These are phyloP conservation scores for Alternaria consortialis DNA, from an alignment of 2,329 filamentous ascomycete species.

Conservation along the genomic window DNA sequence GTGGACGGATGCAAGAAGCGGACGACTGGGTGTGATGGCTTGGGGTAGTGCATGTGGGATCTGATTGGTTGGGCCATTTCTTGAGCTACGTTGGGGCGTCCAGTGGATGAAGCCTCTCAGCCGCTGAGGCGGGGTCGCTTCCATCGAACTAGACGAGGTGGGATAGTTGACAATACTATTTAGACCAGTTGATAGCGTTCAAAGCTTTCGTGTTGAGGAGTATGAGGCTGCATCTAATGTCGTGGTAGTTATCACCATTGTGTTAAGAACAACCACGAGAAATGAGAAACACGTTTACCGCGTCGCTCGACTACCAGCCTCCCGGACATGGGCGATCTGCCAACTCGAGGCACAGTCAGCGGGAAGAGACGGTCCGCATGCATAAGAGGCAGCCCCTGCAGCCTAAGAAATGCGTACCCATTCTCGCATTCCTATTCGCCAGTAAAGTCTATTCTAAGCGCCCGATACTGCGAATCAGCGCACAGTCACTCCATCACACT, in stretches of 20 bases:
- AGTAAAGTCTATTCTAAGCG: constrained; percentile 22
- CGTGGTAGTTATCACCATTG: background rate
- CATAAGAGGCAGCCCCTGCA: constrained; percentile 27
- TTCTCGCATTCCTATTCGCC: constrained; percentile 18
- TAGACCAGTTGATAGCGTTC: constrained; percentile 11
- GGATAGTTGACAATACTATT: constrained; percentile 7
- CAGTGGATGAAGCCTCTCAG: constrained; percentile 42
- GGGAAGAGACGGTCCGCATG: constrained; percentile 36
- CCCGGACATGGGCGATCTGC: constrained; percentile 18
- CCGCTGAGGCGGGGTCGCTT: constrained; percentile 46
- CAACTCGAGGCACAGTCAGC: constrained; percentile 33
- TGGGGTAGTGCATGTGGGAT: constrained; percentile 16
- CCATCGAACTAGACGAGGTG: constrained; percentile 19
- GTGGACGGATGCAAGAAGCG: constrained; percentile 31
- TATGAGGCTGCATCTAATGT: background rate
- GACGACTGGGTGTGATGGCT: constrained; percentile 36
- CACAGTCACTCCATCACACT: constrained; percentile 20
- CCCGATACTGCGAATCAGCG: constrained; percentile 19
- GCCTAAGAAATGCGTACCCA: constrained; percentile 13
- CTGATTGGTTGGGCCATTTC: constrained; percentile 46
- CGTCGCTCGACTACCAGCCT: constrained; percentile 15
- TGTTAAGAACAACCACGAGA: background rate
- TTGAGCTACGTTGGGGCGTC: constrained; percentile 37
- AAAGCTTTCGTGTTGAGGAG: background rate
- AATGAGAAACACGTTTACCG: constrained; percentile 25